These are phyloP conservation scores for Kurtzmaniella fragi DNA, from an alignment of 805 yeast genomes.

Conservation along the genomic window DNA sequence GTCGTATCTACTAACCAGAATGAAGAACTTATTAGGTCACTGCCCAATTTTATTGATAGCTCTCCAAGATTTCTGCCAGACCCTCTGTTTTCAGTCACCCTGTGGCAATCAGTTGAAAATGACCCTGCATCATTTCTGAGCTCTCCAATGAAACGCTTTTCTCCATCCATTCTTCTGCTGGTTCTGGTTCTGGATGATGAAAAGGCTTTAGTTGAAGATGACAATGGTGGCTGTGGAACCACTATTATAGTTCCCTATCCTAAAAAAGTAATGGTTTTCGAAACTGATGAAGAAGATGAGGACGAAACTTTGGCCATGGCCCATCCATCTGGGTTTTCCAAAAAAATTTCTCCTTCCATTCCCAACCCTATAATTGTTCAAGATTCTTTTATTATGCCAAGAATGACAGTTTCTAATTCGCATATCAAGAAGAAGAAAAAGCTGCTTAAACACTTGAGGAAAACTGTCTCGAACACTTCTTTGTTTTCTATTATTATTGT, in stretches of 20 bases:
- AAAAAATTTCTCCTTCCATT: background rate
- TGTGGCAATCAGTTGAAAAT: slow-evolving; percentile 28
- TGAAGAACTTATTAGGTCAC: background rate
- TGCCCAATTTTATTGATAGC: slow-evolving; percentile 8
- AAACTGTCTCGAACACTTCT: no score
- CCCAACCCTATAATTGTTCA: background rate
- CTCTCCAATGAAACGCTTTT: slow-evolving; percentile 5
- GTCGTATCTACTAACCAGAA: slow-evolving; percentile 1
- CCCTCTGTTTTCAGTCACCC: slow-evolving; percentile 12
- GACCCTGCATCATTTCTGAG: slow-evolving; percentile 12
- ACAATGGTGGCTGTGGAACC: slow-evolving; percentile 11
- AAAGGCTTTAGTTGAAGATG: slow-evolving; percentile 6
- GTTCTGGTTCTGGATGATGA: slow-evolving; percentile 21
- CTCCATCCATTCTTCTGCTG: slow-evolving; percentile 20
- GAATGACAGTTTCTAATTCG: slow-evolving; percentile 20
- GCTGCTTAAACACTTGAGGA: no score
- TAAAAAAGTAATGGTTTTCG: slow-evolving; percentile 32
- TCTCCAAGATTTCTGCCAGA: slow-evolving; percentile 7
- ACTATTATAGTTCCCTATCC: slow-evolving; percentile 18
- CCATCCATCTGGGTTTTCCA: background rate
- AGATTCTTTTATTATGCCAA: slow-evolving; percentile 35
- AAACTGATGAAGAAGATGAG: slow-evolving; percentile 35
- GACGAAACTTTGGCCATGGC: slow-evolving; percentile 7
- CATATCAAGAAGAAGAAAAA: background rate
- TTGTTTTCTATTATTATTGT: no score